These are phyloP conservation scores for Apiotrichum siamense DNA, from an alignment of 1,284 basidiomycete species.

Conservation along the genomic window DNA sequence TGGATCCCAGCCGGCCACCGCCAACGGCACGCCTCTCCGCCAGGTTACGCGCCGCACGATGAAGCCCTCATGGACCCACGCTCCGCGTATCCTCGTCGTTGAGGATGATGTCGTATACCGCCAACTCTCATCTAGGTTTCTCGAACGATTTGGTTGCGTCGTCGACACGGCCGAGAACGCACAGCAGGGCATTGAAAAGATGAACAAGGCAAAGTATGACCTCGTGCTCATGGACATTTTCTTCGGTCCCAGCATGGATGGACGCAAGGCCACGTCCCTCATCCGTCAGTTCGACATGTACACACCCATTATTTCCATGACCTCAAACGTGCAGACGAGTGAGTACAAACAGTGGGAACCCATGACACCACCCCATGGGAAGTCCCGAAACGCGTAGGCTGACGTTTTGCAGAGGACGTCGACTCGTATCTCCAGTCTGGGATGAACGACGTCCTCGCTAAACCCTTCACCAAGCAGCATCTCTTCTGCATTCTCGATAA, in stretches of 20 bases:
- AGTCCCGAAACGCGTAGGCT: background rate
- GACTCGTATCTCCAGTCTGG: slow-evolving; percentile 49
- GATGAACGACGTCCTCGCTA: slow-evolving; percentile 97
- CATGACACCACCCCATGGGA: too few relatives aligned
- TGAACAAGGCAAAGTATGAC: slow-evolving; percentile 91
- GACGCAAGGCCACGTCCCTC: slow-evolving; percentile 66
- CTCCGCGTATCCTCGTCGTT: slow-evolving; percentile 80
- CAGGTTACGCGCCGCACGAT: slow-evolving; percentile 49
- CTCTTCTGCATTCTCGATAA: slow-evolving; percentile 91
- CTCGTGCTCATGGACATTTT: slow-evolving; percentile 78
- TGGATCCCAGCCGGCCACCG: background rate
- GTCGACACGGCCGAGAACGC: slow-evolving; percentile 92
- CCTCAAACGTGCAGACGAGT: slow-evolving; percentile 77
- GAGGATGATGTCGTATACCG: slow-evolving; percentile 92
- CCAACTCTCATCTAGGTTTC: slow-evolving; percentile 80
- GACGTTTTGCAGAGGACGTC: slow-evolving; percentile 41
- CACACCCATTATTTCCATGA: slow-evolving; percentile 97
- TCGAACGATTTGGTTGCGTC: slow-evolving; percentile 91
- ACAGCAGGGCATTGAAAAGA: slow-evolving; percentile 87
- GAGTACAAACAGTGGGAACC: slow-evolving; percentile 11
- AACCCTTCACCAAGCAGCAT: slow-evolving; percentile 91
- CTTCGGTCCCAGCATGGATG: slow-evolving; percentile 45
- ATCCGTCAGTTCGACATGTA: slow-evolving; percentile 83
- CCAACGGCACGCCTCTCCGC: slow-evolving; percentile 5
- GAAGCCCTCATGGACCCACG: slow-evolving; percentile 81